phyloP scores from a whole-genome alignment of 2,329 filamentous ascomycete genomes.

The Emergomyces africanus region DNA sequence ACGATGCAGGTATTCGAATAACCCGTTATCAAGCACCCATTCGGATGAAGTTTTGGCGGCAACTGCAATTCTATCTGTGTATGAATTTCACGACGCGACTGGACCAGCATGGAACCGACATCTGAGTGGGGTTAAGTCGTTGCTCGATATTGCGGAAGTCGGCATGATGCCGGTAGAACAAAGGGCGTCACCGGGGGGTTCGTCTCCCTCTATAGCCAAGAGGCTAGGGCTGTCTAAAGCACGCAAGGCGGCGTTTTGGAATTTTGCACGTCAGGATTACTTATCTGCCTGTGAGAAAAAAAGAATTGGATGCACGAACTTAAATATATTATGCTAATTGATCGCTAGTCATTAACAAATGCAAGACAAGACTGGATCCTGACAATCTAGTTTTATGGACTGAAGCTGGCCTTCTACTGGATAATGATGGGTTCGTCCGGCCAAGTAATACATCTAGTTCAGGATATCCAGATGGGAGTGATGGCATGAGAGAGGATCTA shows the following conservation, averaged over 20 bases:
- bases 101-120: slow-evolving; percentile 51
- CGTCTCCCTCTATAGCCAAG: slow-evolving; percentile 18
- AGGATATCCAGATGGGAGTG: slow-evolving; percentile 24
- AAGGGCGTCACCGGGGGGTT: slow-evolving; percentile 30
- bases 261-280: slow-evolving; percentile 54
- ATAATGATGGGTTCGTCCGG: slow-evolving; percentile 39
- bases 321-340: slow-evolving; percentile 4
- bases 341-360: slow-evolving; percentile 40
- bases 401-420: slow-evolving; percentile 48
- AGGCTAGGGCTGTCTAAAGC: slow-evolving; percentile 39
- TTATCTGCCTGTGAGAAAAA: slow-evolving; percentile 43
- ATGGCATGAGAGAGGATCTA: slow-evolving; percentile 48
- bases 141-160: slow-evolving; percentile 39
- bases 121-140: slow-evolving; percentile 51
- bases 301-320: neutral
- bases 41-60: slow-evolving; percentile 51
- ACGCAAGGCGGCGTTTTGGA: slow-evolving; percentile 52
- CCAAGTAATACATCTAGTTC: slow-evolving; percentile 26
- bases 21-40: slow-evolving; percentile 27
- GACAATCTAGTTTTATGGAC: slow-evolving; percentile 52
- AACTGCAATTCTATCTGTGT: slow-evolving; percentile 53
- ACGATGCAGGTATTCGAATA: slow-evolving; percentile 31
- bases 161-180: slow-evolving; percentile 29
- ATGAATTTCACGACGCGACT: slow-evolving; percentile 55
- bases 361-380: slow-evolving; percentile 47